Evolutionary conservation across 192 early-diverging fungal species (phyloP).

Genomic region (Chytriomyces confervae): DNA sequence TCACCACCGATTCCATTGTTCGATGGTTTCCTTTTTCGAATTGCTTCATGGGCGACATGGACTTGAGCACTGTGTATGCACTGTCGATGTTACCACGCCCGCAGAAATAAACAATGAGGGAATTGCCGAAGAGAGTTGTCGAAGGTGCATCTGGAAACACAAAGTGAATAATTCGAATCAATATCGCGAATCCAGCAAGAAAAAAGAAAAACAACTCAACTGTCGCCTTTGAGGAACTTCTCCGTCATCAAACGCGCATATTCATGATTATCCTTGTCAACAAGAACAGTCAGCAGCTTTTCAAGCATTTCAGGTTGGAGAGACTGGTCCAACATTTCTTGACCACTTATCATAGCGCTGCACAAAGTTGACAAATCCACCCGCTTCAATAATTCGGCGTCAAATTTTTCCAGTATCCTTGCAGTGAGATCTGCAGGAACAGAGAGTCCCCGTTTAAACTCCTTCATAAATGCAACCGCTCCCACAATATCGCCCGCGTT

Average conservation of each 20-base stretch:
- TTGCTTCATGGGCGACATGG: slow-evolving; percentile 6
- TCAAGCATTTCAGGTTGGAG: not conserved
- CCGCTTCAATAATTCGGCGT: not conserved
- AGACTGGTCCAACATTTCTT: not conserved
- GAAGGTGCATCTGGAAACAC: slow-evolving; percentile 1
- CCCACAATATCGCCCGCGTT: not conserved
- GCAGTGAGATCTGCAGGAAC: not conserved
- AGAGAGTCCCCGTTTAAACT: not conserved
- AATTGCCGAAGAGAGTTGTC: not conserved
- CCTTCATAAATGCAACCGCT: not conserved
- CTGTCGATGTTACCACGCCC: not conserved
- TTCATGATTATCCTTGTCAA: not conserved
- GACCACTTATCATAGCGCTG: not conserved
- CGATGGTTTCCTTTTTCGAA: not conserved
- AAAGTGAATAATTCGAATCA: not conserved
- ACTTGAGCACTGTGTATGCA: not conserved
- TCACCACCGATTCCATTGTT: not conserved
- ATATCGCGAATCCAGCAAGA: not conserved
- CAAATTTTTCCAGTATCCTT: not conserved
- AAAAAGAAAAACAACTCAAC: slow-evolving; percentile 19
- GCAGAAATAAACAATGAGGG: not conserved
- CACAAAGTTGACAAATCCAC: not conserved
- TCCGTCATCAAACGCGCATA: not conserved
- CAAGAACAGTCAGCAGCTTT: not conserved
- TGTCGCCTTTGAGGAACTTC: not conserved